A percentile compares a stretch with the other conserved stretches of the same genome.
phyloP scores from a whole-genome alignment of 1,284 basidiomycete species.

The Erythrobasidium hasegawianum region DNA sequence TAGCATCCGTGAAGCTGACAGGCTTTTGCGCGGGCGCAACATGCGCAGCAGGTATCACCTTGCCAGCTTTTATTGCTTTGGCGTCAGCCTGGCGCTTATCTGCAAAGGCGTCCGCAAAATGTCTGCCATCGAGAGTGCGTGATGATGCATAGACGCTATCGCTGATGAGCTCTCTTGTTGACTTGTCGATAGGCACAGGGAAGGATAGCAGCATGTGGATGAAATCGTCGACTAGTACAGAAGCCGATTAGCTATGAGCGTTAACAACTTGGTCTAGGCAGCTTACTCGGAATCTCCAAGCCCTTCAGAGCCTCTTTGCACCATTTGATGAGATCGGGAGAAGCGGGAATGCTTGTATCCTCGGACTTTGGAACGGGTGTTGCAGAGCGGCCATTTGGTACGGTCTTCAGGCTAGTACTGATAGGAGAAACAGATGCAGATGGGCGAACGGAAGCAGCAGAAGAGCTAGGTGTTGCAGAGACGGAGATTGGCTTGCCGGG shows the following conservation, averaged over 20 bases:
- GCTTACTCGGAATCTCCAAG: conserved; percentile 49
- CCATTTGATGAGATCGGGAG: conserved; percentile 87
- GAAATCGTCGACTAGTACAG: conserved; percentile 75
- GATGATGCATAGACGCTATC: conserved; percentile 84
- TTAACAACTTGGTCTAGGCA: background rate
- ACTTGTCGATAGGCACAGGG: conserved; percentile 73
- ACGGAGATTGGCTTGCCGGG: too few species aligned
- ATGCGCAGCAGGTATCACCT: background rate
- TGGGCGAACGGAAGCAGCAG: background rate
- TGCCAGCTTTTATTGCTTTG: conserved; percentile 26
- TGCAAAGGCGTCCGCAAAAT: conserved; percentile 57
- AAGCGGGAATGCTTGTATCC: conserved; percentile 49
- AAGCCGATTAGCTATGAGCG: conserved; percentile 3
- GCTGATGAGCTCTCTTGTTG: conserved; percentile 78
- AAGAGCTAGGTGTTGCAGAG: background rate
- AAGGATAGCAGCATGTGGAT: conserved; percentile 76
- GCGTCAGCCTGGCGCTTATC: conserved; percentile 43
- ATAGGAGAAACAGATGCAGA: conserved; percentile 67
- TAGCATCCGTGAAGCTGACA: conserved; percentile 41
- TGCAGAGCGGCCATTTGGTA: conserved; percentile 14
- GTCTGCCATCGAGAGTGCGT: conserved; percentile 86
- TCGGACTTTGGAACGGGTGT: conserved; percentile 47
- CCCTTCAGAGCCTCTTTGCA: conserved; percentile 82
- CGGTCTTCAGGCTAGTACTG: conserved; percentile 48
- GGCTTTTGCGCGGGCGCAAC: background rate